Base-by-base conservation (phyloP, 148 eudicot genomes). In the Amaranthus hypochondriacus region DNA sequence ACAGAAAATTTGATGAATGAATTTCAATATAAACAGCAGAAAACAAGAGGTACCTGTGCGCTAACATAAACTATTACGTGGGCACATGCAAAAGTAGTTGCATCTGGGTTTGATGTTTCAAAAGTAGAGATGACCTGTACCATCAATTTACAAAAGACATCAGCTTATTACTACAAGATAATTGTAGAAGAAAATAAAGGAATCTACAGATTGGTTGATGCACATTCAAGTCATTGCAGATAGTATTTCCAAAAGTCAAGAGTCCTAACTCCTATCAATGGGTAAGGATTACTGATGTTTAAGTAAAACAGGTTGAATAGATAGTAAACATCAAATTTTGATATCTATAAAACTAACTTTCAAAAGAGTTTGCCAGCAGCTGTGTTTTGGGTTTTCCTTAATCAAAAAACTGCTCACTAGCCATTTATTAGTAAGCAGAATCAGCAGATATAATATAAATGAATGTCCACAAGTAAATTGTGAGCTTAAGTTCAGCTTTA, bases 41-140 rank as follows among this genome's bases (percentile, higher is more conserved):
- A 64, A 62, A 43, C 9, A 71, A 53, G 54, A 56, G 14, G 68
- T 81, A 91, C 97, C 98, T 89, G 87, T 67, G 93, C 78, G 68
- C 96, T 88, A 75, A 91, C 86, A 73, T 80, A 76, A 68, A 87
- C 89, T 75, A 87, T 75, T 55, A 91, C 96, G 77, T 85, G 92
- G 9, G 83, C 87, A 78, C 81, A 86, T 48, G 93, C 90, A 80
- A 85, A 94, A 60, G 83, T 78, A 43, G 83, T 72, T 68, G 69
- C 71, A 66, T 82, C 77, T 62, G 76, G 70, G 53, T 50, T 76
- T 49, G 87, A 69, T 9, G 81, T 84, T 56, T 76, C 80, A 76
- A 80, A 86, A 56, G 57, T 74, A 61, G 85, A 75, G 63, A 88
- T 86, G 44, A 92, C 75, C 97, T 89, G 90, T 74, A 73, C 81